Evolutionary conservation across 78 protist genomes (phyloP).

Genomic region (Creolimax fragrantissima): DNA sequence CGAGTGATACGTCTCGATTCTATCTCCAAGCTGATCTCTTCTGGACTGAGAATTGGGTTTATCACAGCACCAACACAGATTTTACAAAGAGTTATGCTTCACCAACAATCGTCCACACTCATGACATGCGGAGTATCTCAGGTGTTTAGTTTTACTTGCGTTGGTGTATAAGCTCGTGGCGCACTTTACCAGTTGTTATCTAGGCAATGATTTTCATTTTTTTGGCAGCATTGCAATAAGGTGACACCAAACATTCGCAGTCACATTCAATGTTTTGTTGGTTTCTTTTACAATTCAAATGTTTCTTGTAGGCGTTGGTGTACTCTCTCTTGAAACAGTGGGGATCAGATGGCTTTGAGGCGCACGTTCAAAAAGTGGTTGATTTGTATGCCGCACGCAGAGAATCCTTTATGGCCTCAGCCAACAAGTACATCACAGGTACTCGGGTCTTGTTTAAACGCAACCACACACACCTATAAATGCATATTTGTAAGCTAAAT

Average conservation of each 20-base stretch:
- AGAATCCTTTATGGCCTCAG: not conserved
- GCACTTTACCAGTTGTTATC: too few species aligned
- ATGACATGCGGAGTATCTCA: slow-evolving; percentile 34
- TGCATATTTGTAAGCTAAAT: not conserved
- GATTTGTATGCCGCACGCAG: slow-evolving; percentile 36
- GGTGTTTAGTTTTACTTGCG: too few species aligned
- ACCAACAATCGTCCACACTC: slow-evolving; percentile 41
- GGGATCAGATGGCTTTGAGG: slow-evolving; percentile 33
- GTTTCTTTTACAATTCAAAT: too few species aligned
- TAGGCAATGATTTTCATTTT: too few species aligned
- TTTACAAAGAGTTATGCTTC: slow-evolving; percentile 41
- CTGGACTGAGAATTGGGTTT: slow-evolving; percentile 74
- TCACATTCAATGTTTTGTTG: too few species aligned
- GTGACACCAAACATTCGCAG: too few species aligned
- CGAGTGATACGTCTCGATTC: slow-evolving; percentile 81
- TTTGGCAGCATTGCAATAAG: too few species aligned
- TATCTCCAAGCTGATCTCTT: slow-evolving; percentile 58
- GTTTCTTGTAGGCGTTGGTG: not conserved
- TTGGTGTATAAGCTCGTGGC: too few species aligned
- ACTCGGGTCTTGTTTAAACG: not conserved
- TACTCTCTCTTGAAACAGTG: not conserved
- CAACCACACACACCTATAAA: not conserved
- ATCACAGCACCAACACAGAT: slow-evolving; percentile 51
- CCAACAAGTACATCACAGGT: slow-evolving; percentile 47
- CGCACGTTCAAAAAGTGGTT: slow-evolving; percentile 23